A percentile compares a stretch with the other conserved stretches of the same genome.
phyloP scores from a whole-genome alignment of 2,329 filamentous ascomycete species.

The Helotiales sp. region DNA sequence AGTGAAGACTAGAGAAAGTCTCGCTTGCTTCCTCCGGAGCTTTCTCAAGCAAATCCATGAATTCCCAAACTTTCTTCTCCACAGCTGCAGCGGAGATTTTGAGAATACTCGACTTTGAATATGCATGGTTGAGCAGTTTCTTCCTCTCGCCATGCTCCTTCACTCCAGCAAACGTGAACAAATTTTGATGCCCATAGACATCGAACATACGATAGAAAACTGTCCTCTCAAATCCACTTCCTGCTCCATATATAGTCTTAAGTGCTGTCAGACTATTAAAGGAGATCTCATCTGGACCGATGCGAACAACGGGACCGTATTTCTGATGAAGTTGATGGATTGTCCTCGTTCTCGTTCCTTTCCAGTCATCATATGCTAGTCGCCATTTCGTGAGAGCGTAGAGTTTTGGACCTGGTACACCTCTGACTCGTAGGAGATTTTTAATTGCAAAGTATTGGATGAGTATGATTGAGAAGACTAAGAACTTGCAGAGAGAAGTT shows the following conservation, averaged over 20 bases:
- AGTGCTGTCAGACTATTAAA: slow-evolving; percentile 43
- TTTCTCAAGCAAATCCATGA: slow-evolving; percentile 41
- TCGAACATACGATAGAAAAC: slow-evolving; percentile 57
- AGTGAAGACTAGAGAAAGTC: slow-evolving; percentile 51
- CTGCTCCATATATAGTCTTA: slow-evolving; percentile 54
- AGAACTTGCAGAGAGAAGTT: neutral
- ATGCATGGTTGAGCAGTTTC: slow-evolving; percentile 52
- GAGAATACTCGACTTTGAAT: slow-evolving; percentile 50
- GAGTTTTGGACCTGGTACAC: slow-evolving; percentile 19
- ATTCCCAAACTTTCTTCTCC: slow-evolving; percentile 41
- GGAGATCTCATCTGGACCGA: slow-evolving; percentile 36
- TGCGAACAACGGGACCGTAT: slow-evolving; percentile 26
- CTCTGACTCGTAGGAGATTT: slow-evolving; percentile 8
- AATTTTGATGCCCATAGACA: slow-evolving; percentile 49
- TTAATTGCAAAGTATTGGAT: neutral
- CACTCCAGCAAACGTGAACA: slow-evolving; percentile 50
- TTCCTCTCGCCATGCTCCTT: slow-evolving; percentile 50
- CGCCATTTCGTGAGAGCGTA: slow-evolving; percentile 23
- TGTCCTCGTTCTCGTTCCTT: slow-evolving; percentile 14
- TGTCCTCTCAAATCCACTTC: slow-evolving; percentile 44
- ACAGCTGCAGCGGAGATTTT: slow-evolving; percentile 36
- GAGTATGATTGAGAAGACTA: neutral
- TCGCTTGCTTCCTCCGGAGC: slow-evolving; percentile 40
- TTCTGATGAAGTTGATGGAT: slow-evolving; percentile 21
- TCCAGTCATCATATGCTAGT: slow-evolving; percentile 21